phyloP scores from a whole-genome alignment of 129 eudicot genomes.

The Chrysanthemum seticuspe region DNA sequence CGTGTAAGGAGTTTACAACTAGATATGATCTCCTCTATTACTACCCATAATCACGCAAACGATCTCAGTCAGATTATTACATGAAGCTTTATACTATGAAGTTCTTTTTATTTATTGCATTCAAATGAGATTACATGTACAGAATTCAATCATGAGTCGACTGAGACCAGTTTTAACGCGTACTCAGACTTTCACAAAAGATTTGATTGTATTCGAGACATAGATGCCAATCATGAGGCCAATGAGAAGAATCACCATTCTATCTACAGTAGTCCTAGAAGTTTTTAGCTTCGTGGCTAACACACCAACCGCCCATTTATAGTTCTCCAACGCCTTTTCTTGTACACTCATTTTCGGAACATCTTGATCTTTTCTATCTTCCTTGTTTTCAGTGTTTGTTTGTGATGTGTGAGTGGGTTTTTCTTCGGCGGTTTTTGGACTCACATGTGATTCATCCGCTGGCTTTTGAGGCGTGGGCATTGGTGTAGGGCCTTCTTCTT shows the following conservation, averaged over 20 bases:
- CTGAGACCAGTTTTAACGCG: neutral
- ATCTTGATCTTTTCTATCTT: constrained; percentile 2
- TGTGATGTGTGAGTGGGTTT: constrained; percentile 9
- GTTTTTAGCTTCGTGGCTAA: constrained; percentile 44
- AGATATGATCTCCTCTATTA: too few species aligned
- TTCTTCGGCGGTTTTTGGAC: constrained; percentile 7
- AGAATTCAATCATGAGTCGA: neutral
- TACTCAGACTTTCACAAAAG: constrained; percentile 11
- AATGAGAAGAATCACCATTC: constrained; percentile 28
- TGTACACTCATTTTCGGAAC: constrained; percentile 17
- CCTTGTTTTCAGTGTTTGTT: constrained; percentile 16
- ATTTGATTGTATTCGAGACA: constrained; percentile 32
- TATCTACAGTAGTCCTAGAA: constrained; percentile 30
- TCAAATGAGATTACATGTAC: constrained; percentile 5
- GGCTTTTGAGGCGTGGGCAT: constrained; percentile 34
- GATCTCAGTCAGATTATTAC: too few species aligned
- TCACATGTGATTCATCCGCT: constrained; percentile 17
- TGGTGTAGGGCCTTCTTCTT: constrained; percentile 20
- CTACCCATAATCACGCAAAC: too few species aligned
- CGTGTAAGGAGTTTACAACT: too few species aligned
- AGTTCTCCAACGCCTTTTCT: constrained; percentile 16
- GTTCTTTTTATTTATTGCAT: neutral
- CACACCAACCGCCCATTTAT: constrained; percentile 27
- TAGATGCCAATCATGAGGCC: constrained; percentile 51
- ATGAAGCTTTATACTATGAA: neutral